Percentiles rank a stretch among this genome's conserved stretches.
These are phyloP conservation scores for Pythium volutum DNA, from an alignment of 352 stramenopile species.

Conservation along the genomic window DNA sequence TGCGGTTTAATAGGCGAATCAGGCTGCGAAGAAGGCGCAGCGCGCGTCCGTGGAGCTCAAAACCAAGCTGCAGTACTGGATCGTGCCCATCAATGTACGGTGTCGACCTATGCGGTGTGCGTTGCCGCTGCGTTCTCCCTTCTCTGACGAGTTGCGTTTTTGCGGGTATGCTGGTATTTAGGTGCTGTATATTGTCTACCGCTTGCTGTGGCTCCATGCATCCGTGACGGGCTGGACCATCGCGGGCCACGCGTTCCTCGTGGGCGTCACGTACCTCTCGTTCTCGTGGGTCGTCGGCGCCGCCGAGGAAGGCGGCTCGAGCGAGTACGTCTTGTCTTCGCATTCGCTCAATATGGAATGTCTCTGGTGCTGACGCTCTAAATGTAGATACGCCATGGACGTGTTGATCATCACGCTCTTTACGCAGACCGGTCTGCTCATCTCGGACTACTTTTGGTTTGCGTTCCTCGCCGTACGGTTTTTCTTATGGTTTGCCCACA, in stretches of 20 bases:
- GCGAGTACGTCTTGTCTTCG: conserved; percentile 42
- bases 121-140: too few relatives aligned
- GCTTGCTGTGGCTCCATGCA: conserved; percentile 68
- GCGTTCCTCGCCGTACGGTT: conserved; percentile 63
- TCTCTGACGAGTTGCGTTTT: background rate
- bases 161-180: too few relatives aligned
- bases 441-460: conserved; percentile 89
- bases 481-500: background rate
- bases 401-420: conserved; percentile 80
- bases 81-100: conserved; percentile 70
- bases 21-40: conserved; percentile 84
- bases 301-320: conserved; percentile 69
- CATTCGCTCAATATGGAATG: background rate
- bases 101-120: background rate
- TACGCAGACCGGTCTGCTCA: conserved; percentile 66
- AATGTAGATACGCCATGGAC: conserved; percentile 66
- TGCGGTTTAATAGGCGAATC: conserved; percentile 59
- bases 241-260: conserved; percentile 61
- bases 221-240: conserved; percentile 71
- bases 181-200: conserved; percentile 72
- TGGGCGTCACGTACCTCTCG: conserved; percentile 66
- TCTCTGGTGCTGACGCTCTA: background rate
- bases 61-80: conserved; percentile 70
- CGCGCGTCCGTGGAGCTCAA: conserved; percentile 64
- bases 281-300: conserved; percentile 81